Percentiles rank a stretch among this genome's conserved stretches.
phyloP scores from a whole-genome alignment of 2,329 filamentous ascomycete species.

The Aspergillus fumigatus region DNA sequence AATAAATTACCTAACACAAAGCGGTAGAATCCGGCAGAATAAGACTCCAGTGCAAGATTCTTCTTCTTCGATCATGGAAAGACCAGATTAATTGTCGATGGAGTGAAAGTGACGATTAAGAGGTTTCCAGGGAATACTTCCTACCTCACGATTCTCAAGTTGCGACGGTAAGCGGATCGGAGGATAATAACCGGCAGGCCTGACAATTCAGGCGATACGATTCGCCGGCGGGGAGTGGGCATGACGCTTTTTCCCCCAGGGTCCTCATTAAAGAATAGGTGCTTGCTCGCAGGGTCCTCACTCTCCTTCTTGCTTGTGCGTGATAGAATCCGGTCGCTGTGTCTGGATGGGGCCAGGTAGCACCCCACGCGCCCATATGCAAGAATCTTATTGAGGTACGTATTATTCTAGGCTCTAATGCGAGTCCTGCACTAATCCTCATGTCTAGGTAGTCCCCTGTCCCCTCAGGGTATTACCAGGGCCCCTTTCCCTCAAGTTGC shows the following conservation, averaged over 20 bases:
- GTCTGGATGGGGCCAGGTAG: background rate
- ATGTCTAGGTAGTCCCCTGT: background rate
- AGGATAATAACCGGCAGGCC: background rate
- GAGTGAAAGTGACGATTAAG: background rate
- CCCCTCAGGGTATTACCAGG: background rate
- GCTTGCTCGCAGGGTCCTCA: constrained; percentile 15
- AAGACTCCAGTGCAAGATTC: background rate
- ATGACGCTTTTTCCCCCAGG: background rate
- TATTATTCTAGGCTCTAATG: background rate
- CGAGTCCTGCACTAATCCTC: background rate
- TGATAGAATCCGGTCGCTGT: too few relatives aligned
- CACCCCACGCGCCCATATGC: background rate
- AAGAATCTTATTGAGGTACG: background rate
- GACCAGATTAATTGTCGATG: background rate
- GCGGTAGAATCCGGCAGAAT: background rate
- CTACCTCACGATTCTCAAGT: too few relatives aligned
- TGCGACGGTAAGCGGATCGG: background rate
- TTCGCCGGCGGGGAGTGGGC: background rate
- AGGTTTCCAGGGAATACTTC: too few relatives aligned
- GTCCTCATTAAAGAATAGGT: background rate
- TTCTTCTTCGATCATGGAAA: background rate
- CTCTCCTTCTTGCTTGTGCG: constrained; percentile 2
- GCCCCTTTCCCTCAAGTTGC: background rate
- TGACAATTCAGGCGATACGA: constrained; percentile 2
- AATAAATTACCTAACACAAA: background rate